Percentiles rank a stretch among this genome's conserved stretches.
Conservation (phyloP, 257 asterid genomes). For the Coffea eugenioides region DNA sequence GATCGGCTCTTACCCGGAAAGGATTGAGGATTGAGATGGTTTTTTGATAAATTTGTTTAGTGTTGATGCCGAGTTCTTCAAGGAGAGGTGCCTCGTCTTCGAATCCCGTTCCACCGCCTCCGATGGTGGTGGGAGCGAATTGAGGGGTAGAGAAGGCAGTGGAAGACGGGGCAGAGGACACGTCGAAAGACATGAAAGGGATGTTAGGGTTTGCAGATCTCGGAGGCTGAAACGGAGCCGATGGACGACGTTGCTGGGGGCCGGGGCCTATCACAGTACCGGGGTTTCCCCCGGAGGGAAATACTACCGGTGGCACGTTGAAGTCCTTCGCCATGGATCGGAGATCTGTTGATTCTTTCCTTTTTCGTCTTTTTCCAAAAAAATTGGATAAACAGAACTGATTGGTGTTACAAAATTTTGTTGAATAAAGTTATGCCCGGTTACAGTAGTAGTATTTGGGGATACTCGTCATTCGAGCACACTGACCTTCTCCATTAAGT, state of each 20-base stretch:
- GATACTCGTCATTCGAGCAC: no score
- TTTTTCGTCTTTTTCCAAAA: not conserved
- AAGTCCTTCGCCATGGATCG: conserved; percentile 70
- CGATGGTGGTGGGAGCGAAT: conserved; percentile 40
- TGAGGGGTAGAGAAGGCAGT: conserved; percentile 75
- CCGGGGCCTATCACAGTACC: conserved; percentile 34
- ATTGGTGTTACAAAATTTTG: not conserved
- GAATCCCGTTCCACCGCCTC: conserved; percentile 49
- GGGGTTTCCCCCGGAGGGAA: conserved; percentile 74
- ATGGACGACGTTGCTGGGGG: conserved; percentile 75
- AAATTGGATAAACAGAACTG: not conserved
- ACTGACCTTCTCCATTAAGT: no score
- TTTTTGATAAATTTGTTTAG: conserved; percentile 81
- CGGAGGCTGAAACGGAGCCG: conserved; percentile 86
- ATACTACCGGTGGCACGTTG: conserved; percentile 80
- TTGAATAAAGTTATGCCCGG: no score
- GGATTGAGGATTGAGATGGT: conserved; percentile 70
- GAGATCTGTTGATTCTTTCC: conserved; percentile 30
- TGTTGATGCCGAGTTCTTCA: conserved; percentile 91
- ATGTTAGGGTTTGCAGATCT: conserved; percentile 61
- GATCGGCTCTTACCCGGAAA: conserved; percentile 56
- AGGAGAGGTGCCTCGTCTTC: conserved; percentile 91
- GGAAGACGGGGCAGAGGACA: conserved; percentile 67
- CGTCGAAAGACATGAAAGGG: conserved; percentile 89
- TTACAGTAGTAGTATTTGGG: no score